Conservation (phyloP, 768 basidiomycete genomes). For the Suillus spraguei region DNA sequence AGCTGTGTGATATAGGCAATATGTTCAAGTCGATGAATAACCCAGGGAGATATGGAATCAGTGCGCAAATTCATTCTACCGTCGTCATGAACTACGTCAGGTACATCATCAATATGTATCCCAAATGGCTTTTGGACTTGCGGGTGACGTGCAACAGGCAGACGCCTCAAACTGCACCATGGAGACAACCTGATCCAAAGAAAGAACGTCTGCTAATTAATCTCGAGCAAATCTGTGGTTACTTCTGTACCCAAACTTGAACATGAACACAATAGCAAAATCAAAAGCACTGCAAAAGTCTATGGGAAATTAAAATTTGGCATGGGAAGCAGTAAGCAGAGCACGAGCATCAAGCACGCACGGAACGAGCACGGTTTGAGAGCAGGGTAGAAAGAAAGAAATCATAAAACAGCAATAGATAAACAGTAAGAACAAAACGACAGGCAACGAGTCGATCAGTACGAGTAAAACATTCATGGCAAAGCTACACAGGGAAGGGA, state of each 20-base stretch:
- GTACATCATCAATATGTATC: no score
- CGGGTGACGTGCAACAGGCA: no score
- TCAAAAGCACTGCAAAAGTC: not conserved
- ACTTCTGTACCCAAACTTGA: no score
- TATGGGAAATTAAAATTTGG: not conserved
- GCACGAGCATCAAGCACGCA: not conserved
- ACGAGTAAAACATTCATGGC: not conserved
- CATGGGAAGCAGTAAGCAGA: not conserved
- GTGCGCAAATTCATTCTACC: no score
- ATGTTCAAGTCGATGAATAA: not conserved
- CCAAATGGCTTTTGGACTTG: no score
- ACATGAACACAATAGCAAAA: not conserved
- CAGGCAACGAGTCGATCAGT: not conserved
- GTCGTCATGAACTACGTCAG: no score
- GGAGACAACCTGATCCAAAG: no score
- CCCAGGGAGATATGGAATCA: no score
- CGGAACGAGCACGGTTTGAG: not conserved
- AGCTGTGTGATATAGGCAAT: not conserved
- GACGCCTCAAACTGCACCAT: no score
- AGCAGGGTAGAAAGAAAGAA: not conserved
- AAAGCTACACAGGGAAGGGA: not conserved
- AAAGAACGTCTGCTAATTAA: no score
- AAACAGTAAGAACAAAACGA: not conserved
- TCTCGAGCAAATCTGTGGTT: no score
- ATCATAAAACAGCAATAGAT: not conserved